Base-by-base conservation (phyloP, 768 basidiomycete species). In the Udeniomyces megalosporus region DNA sequence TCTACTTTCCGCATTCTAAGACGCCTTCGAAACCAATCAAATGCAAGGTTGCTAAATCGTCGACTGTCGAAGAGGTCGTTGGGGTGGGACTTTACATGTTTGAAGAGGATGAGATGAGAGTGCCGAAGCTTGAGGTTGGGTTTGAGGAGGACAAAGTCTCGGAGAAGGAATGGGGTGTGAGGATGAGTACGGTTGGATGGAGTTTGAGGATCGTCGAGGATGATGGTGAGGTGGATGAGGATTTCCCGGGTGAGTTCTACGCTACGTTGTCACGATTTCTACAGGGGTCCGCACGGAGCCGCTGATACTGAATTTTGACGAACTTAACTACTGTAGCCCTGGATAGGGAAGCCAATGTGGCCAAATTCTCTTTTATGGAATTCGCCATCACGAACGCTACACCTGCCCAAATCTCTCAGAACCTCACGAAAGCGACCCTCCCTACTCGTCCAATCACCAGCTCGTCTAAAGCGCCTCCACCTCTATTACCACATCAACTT, bases 211-310 rank as follows among this genome's bases (percentile, higher is more conserved):
- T 97, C 59, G 87, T 90, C 1, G 95, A 99, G 69, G 88, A 91
- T 49, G 92, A 97, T 71, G 95, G 95, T 17, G 93, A 96, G 72
- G 89, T 97, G 0, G 95, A 99, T 71, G 95, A 96, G 71, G 95
- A 99, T 75, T 97, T 92, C 70, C 95, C 93, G 26, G 86, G 92
- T 93, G 72, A 68, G 87, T 78, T 17, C 35, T 61, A 15, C n/a
- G n/a, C n/a, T n/a, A n/a, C n/a, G n/a, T n/a, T n/a, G n/a, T n/a
- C n/a, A n/a, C n/a, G n/a, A n/a, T n/a, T n/a, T n/a, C n/a, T n/a
- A n/a, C n/a, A n/a, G n/a, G n/a, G n/a, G n/a, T n/a, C n/a, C n/a
- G n/a, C n/a, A n/a, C n/a, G n/a, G n/a, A n/a, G n/a, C n/a, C n/a
- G n/a, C n/a, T n/a, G n/a, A n/a, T n/a, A n/a, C n/a, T n/a, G n/a